Evolutionary conservation across 306 rosid species (phyloP), one percentile per base, ranked within the genome.

Genomic region (Rosa persica): DNA sequence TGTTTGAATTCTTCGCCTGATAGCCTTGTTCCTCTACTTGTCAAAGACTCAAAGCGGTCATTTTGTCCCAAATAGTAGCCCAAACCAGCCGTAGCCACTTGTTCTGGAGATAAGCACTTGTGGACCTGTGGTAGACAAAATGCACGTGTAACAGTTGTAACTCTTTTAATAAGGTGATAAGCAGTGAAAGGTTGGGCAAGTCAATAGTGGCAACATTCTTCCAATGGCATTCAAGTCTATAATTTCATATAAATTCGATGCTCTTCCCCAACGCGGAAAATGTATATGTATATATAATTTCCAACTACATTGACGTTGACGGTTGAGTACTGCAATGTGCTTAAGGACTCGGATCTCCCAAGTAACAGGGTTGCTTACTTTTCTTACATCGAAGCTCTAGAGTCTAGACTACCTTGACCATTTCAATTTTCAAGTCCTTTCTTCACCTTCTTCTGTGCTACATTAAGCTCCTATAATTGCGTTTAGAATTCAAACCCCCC

Each of bases 211-310:
- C 58, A 30, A 25, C 51, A 27, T 1, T 69, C 20, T 0, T 12
- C 44, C 64, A n/a, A 54, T 38, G 34, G 19, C 51, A 42, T 4
- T 27, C 39, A 40, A 34, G 76, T 30, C 47, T 36, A 16, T 11
- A 0, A 12, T 20, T 5, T 30, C 47, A 11, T 12, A 8, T 4
- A 4, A 34, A 19, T 4, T 40, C 51, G 39, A 10, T 20, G 10
- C 77, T 20, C 48, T 2, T 6, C 40, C n/a, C 66, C 67, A 74
- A 55, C 67, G 77, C 23, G 77, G 51, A 39, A 73, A 55, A n/a
- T 73, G 10, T 8, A n/a, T 10, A 12, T 38, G 2, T 8, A 13
- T 36, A 73, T 74, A 51, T 20, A 36, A 30, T 13, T 6, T 62
- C 20, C n/a, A 27, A 7, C 15, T 5, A 9, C 3, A 17, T 8